Evolutionary conservation across 306 rosid genomes (phyloP).

Genomic region (Lathyrus aphaca): DNA sequence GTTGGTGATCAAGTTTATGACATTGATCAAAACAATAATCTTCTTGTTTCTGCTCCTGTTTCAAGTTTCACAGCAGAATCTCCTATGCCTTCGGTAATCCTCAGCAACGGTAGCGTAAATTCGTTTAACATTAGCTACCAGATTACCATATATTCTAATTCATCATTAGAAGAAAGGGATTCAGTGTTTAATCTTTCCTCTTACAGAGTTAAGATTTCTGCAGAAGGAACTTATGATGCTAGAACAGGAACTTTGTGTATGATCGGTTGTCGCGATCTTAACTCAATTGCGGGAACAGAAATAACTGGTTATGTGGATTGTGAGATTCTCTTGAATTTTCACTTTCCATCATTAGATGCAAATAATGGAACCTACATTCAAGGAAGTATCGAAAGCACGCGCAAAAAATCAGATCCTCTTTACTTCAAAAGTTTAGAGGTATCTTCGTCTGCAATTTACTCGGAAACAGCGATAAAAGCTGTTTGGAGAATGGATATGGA

Average conservation of each 20-base stretch:
- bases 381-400: conserved; percentile 60
- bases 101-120: background rate
- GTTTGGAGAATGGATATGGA: conserved; percentile 64
- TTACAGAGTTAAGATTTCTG: conserved; percentile 35
- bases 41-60: background rate
- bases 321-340: conserved; percentile 55
- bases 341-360: conserved; percentile 45
- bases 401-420: conserved; percentile 51
- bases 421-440: conserved; percentile 49
- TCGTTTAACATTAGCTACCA: conserved; percentile 48
- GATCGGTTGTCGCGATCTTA: conserved; percentile 61
- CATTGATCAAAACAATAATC: background rate
- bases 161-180: background rate
- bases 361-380: conserved; percentile 21
- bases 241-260: conserved; percentile 65
- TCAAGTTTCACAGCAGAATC: background rate
- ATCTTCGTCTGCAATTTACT: conserved; percentile 34
- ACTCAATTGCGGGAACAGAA: conserved; percentile 7
- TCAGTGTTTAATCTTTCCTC: conserved; percentile 29
- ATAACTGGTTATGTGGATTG: conserved; percentile 49
- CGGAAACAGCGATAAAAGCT: background rate
- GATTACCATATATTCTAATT: conserved; percentile 20
- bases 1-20: conserved; percentile 33
- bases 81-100: conserved; percentile 2
- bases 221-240: conserved; percentile 67